Evolutionary conservation across 2,329 filamentous ascomycete genomes (phyloP), one percentile per base, ranked within the genome.

Genomic region (Claviceps capensis): DNA sequence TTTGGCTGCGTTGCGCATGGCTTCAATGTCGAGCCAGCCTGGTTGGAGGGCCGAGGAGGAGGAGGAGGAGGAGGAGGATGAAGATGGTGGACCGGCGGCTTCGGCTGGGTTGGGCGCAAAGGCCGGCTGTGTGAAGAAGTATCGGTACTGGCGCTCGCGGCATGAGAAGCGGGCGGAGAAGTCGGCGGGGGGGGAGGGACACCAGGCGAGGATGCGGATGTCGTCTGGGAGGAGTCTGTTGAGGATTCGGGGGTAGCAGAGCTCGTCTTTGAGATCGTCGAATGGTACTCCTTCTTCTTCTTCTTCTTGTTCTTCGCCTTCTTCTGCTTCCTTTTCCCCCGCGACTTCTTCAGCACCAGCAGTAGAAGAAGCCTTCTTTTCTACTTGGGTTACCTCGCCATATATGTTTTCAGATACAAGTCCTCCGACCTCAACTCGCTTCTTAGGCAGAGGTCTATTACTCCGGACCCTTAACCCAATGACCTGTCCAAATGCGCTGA

Each of bases 401-500:
- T 52, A 49, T 58, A 63, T 51, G 57, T 64, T 57, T n/a, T 41
- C 59, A 5, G 52, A 49, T 58, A 63, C 52, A 58, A 66, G 52
- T 13, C 57, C 57, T 41, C 56, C 57, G 43, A 50, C 47, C 11
- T 57, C 58, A 7, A 45, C 56, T 55, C 54, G 57, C 60, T 56
- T 65, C 54, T 59, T 61, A 2, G 68, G 68, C 49, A 83, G 62
- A 1, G 88, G 88, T 58, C 78, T 73, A 60, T 85, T 86, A 67
- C 90, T 96, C 63, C 91, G 76, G 16, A 98, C 83, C 52, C 85
- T 73, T 42, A 98, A 70, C 0, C 83, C 86, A 62, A 98, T 82
- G 53, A 98, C 93, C 71, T 98, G 93, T 0, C 93, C 93, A 70
- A 98, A 98, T 3, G 93, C 90, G 67, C 89, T 96, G 38, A 98